Conservation (phyloP, 306 rosid genomes). For the Prinsepia uniflora region DNA sequence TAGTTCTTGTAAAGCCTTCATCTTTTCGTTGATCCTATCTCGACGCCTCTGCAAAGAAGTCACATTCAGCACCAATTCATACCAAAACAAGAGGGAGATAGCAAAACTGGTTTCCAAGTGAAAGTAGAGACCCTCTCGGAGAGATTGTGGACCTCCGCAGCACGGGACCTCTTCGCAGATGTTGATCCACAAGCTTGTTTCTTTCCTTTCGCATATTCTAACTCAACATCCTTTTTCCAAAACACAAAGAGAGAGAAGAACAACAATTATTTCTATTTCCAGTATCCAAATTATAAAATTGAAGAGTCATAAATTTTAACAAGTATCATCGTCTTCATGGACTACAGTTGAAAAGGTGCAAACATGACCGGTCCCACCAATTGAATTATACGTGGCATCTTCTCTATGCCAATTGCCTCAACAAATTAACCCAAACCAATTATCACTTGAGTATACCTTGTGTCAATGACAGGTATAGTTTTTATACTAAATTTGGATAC, state of each 20-base stretch:
- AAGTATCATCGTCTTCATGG: neutral
- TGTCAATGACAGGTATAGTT: neutral
- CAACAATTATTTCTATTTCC: neutral
- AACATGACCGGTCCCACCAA: neutral
- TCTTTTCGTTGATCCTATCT: slow-evolving; percentile 84
- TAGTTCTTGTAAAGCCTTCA: slow-evolving; percentile 82
- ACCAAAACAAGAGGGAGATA: neutral
- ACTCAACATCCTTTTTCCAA: slow-evolving; percentile 46
- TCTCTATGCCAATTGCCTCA: too few relatives aligned
- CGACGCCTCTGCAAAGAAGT: slow-evolving; percentile 63
- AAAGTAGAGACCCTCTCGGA: slow-evolving; percentile 71
- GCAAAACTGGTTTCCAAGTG: slow-evolving; percentile 7
- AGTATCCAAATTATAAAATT: neutral
- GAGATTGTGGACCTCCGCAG: slow-evolving; percentile 85
- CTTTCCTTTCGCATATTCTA: slow-evolving; percentile 48
- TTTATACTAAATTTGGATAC: too few relatives aligned
- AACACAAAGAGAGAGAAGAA: neutral
- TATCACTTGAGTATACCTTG: neutral
- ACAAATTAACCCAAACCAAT: neutral
- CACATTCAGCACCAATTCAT: slow-evolving; percentile 15
- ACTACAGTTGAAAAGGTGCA: neutral
- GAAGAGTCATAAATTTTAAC: neutral
- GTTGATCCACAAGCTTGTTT: slow-evolving; percentile 48
- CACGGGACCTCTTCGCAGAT: slow-evolving; percentile 66
- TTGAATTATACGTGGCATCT: neutral